Evolutionary conservation across 192 early-diverging fungal species (phyloP).

Genomic region (Cladochytrium replicatum): DNA sequence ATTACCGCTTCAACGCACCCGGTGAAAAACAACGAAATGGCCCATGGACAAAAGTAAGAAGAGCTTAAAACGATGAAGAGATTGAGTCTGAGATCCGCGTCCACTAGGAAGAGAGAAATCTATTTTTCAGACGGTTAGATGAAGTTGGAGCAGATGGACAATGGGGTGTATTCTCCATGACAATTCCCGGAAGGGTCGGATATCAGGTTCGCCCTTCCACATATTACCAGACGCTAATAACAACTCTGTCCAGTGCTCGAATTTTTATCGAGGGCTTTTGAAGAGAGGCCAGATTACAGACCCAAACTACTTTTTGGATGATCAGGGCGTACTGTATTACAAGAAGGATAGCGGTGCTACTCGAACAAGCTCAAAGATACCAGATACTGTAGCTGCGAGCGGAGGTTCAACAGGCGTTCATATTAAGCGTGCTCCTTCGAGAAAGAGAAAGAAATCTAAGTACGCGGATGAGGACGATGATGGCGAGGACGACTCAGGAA

Average conservation of each 20-base stretch:
- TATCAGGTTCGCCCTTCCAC: too few species aligned
- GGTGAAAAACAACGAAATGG: slow-evolving; percentile 91
- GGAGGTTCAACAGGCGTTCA: too few species aligned
- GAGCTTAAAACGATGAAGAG: not conserved
- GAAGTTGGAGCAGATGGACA: slow-evolving; percentile 92
- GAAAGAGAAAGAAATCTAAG: slow-evolving; percentile 45
- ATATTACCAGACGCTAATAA: not conserved
- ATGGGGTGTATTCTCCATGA: slow-evolving; percentile 95
- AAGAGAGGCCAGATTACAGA: slow-evolving; percentile 81
- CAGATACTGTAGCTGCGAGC: too few species aligned
- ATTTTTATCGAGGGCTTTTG: slow-evolving; percentile 87
- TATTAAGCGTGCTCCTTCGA: too few species aligned
- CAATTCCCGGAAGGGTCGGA: slow-evolving; percentile 89
- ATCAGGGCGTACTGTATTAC: slow-evolving; percentile 86
- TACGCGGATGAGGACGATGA: too few species aligned
- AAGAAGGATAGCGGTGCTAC: too few species aligned
- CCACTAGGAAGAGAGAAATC: slow-evolving; percentile 68
- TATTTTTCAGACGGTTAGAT: slow-evolving; percentile 73
- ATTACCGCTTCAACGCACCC: slow-evolving; percentile 95
- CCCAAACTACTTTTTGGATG: slow-evolving; percentile 85
- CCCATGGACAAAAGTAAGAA: slow-evolving; percentile 64
- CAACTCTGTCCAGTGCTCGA: slow-evolving; percentile 61
- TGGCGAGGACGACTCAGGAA: slow-evolving; percentile 62
- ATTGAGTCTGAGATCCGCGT: too few species aligned
- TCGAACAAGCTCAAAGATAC: too few species aligned